Conservation (phyloP, 176 grass and related monocot species). For the Cocos nucifera region DNA sequence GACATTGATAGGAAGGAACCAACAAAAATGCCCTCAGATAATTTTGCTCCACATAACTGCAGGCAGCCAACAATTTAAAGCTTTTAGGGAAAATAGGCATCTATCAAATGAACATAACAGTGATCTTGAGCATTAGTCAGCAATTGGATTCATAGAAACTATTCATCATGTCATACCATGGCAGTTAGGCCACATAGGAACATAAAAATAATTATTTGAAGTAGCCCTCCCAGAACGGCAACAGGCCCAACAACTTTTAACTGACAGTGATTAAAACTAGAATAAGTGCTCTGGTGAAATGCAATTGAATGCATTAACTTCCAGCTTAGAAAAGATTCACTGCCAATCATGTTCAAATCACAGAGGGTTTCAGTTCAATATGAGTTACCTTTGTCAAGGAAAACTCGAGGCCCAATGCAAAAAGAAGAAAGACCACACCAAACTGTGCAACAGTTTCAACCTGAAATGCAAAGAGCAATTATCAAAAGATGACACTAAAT, state of each 20-base stretch:
- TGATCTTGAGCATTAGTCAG: too few relatives aligned
- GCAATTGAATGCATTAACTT: too few relatives aligned
- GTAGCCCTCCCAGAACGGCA: constrained; percentile 89
- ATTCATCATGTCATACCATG: constrained; percentile 33
- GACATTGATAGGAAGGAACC: constrained; percentile 99
- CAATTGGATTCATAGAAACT: not conserved
- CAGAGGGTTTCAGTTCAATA: not conserved
- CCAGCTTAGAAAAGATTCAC: too few relatives aligned
- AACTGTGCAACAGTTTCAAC: constrained; percentile 99
- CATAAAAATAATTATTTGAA: constrained; percentile 97
- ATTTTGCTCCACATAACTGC: constrained; percentile 84
- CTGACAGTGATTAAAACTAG: constrained; percentile 37
- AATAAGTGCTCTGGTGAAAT: not conserved
- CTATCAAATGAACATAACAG: too few relatives aligned
- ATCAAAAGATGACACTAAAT: not conserved
- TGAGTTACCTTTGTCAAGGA: constrained; percentile 71
- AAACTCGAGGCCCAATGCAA: constrained; percentile 96
- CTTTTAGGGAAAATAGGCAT: not conserved
- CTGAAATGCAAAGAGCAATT: constrained; percentile 34
- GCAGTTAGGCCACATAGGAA: constrained; percentile 96
- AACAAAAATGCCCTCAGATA: constrained; percentile 87
- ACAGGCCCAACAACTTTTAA: constrained; percentile 79
- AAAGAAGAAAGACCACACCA: constrained; percentile 99
- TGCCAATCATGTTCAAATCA: not conserved
- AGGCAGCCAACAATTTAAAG: constrained; percentile 17